Conservation (phyloP, 305 asterid species). For the Coffea humblotiana region DNA sequence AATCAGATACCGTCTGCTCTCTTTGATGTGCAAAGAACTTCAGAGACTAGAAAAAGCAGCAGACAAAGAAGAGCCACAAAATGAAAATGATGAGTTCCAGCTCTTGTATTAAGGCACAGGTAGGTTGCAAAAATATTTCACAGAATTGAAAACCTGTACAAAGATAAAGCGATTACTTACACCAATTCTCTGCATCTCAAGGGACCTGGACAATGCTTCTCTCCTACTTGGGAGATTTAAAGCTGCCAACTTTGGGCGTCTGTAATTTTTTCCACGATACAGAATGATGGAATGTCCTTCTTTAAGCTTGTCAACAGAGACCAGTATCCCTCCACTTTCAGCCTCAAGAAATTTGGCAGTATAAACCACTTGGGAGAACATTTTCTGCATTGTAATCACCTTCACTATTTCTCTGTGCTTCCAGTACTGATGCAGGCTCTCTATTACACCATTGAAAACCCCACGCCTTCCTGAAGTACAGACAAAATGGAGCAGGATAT, state of each 20-base stretch:
- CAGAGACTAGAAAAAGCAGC: conserved; percentile 51
- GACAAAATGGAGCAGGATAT: neutral
- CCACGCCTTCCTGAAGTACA: conserved; percentile 91
- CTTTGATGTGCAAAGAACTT: conserved; percentile 73
- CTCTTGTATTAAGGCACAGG: conserved; percentile 5
- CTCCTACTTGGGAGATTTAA: conserved; percentile 62
- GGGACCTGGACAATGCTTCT: conserved; percentile 78
- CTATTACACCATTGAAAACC: conserved; percentile 80
- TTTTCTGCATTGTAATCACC: conserved; percentile 86
- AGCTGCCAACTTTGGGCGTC: conserved; percentile 56
- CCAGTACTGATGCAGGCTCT: conserved; percentile 96
- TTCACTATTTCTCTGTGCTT: conserved; percentile 88
- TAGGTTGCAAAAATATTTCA: neutral
- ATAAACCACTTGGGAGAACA: conserved; percentile 55
- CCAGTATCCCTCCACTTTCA: conserved; percentile 77
- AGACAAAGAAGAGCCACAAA: conserved; percentile 13
- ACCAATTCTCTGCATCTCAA: conserved; percentile 87
- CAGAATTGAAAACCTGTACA: neutral
- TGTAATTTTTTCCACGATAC: conserved; percentile 95
- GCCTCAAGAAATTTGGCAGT: conserved; percentile 68
- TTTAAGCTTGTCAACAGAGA: conserved; percentile 73
- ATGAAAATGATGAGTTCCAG: conserved; percentile 15
- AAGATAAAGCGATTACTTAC: conserved; percentile 46
- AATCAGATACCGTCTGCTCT: conserved; percentile 53
- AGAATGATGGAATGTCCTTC: conserved; percentile 87